phyloP scores from a whole-genome alignment of 179 eudicot species.

The Silene noctiflora region DNA sequence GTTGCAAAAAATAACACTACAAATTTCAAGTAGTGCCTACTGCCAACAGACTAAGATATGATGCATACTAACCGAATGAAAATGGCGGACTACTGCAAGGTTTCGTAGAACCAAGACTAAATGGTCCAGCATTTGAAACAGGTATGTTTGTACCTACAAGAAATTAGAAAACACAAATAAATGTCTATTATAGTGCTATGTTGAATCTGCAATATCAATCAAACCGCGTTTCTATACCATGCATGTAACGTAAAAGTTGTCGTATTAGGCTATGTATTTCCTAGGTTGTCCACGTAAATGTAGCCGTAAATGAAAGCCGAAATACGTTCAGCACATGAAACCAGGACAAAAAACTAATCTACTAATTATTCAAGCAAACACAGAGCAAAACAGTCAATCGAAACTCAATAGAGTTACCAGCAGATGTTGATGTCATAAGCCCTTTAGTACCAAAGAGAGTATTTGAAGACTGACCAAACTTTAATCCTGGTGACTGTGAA shows the following conservation, averaged over 20 bases:
- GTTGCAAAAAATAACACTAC: too few relatives aligned
- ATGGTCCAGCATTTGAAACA: slow-evolving; percentile 5
- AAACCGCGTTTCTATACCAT: too few relatives aligned
- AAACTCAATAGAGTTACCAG: slow-evolving; percentile 20
- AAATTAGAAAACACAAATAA: not conserved
- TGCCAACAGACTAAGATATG: not conserved
- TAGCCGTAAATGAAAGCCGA: too few relatives aligned
- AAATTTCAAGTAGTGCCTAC: not conserved
- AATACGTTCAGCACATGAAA: not conserved
- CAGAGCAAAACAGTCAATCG: not conserved
- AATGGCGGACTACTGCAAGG: not conserved
- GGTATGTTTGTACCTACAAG: slow-evolving; percentile 7
- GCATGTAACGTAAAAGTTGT: too few relatives aligned
- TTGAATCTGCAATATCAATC: too few relatives aligned
- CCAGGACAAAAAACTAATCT: not conserved
- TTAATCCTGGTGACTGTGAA: slow-evolving; percentile 7
- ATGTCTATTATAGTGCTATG: not conserved
- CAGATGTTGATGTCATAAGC: slow-evolving; percentile 1
- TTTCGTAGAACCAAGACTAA: not conserved
- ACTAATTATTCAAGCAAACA: not conserved
- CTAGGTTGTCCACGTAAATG: not conserved
- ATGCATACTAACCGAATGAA: not conserved
- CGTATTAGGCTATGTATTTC: too few relatives aligned
- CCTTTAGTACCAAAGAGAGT: not conserved
- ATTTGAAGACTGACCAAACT: slow-evolving; percentile 11